Evolutionary conservation across 805 yeast genomes (phyloP), one percentile per base, ranked within the genome.

Genomic region (Kazachstania psychrophila): DNA sequence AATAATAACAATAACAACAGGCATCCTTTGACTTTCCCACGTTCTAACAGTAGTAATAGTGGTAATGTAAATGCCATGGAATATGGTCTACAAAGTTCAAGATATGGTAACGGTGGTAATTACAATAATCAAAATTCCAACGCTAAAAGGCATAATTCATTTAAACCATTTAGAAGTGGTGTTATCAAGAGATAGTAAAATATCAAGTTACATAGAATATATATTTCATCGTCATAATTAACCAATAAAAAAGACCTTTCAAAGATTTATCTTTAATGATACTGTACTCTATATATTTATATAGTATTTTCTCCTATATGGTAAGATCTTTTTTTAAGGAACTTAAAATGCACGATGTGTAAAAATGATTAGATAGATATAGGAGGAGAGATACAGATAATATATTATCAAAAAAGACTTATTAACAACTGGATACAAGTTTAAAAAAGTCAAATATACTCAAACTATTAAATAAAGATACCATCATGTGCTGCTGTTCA

Each of bases 1-100:
- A 23, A 27, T 14, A 38, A 39, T 25, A 40, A 45, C 23, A 39
- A 31, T 20, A 23, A 27, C 11, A 17, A 23, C n/a, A n/a, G 13
- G 5, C 56, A 53, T 43, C 57, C 60, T 3, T 35, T 55, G 17
- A 56, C 51, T 36, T 55, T 52, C 33, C 59, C 58, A 22, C 51
- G 56, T 16, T 41, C 43, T n/a, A 46, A 45, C 35, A 41, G 34
- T 16, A 36, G 42, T 13, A 44, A 42, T 32, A 42, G 32, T 16
- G 33, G 33, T 14, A 36, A 34, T 22, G 10, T 42, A 12, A 39
- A 45, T 12, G 14, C 30, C 14, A 31, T 37, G 2, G 13, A 43
- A 10, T 39, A 37, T 12, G 28, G 34, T 17, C 42, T 50, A 45
- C 36, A 41, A 18, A 47, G 39, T 20, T 39, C 58, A 9, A 44